Evolutionary conservation across 1,284 basidiomycete genomes (phyloP), one percentile per base, ranked within the genome.

Genomic region (Rhodotorula sp.): DNA sequence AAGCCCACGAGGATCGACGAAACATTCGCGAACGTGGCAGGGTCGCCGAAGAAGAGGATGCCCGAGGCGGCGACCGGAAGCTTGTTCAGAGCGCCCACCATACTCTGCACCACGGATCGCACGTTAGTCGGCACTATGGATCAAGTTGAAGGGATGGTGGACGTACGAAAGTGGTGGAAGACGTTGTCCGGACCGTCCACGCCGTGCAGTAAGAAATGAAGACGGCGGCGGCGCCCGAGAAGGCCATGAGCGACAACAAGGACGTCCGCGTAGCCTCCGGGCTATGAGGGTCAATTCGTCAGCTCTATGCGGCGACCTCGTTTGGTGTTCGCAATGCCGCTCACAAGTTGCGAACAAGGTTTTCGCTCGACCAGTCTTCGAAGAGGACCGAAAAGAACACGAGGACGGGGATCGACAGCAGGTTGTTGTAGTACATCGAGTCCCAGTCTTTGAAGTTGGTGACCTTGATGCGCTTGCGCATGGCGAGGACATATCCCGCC

Each of bases 21-120:
- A 59, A 97, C 90, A 39, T 91, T 95, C 52, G 93, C 92, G 73
- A 90, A 82, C 8, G 92, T 96, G 51, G 92, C 90, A 21, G 88
- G 83, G 82, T 99, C 95, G 56, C 92, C 92, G 81, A 83, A 83
- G 78, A 83, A 83, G 70, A 81, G 74, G 76, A 98, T 93, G 20
- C 94, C 94, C 39, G 92, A 94, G 26, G 93, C 93, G 14, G 97
- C 97, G 51, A 99, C 92, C 26, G 97, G 97, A 21, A 99, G 87
- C 84, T 99, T 99, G 85, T 99, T 99, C 78, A 99, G 83, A 0
- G 97, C 97, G 14, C 97, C 97, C 64, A 98, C 95, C 97, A 99
- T 99, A 77, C 92, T 94, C 66, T 67, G 66, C 31, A 58, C 3
- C 18, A 2, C 6, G 3, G n/a, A 5, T n/a, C 12, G 8, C 26